phyloP scores from a whole-genome alignment of 2,329 filamentous ascomycete genomes.

The Knufia fluminis region DNA sequence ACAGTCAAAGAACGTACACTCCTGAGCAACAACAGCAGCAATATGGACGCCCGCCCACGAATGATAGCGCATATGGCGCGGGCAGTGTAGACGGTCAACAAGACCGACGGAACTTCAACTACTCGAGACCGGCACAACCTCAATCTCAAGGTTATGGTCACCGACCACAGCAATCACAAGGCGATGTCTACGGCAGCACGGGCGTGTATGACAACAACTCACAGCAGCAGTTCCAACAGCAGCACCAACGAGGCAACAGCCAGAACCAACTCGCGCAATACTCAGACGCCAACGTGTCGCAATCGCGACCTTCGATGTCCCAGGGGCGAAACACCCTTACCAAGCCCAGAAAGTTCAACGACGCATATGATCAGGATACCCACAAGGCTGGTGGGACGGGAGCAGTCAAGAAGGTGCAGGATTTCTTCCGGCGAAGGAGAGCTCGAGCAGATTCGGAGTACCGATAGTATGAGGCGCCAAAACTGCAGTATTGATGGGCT shows the following conservation, averaged over 20 bases:
- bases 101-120: constrained; percentile 20
- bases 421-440: constrained; percentile 87
- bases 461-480: constrained; percentile 7
- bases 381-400: constrained; percentile 75
- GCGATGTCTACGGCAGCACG: constrained; percentile 23
- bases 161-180: constrained; percentile 3
- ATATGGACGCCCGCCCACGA: constrained; percentile 13
- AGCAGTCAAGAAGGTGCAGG: constrained; percentile 88
- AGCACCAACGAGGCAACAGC: constrained; percentile 29
- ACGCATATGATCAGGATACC: constrained; percentile 74
- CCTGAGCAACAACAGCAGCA: constrained; percentile 28
- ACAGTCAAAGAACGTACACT: constrained; percentile 28
- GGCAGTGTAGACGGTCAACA: constrained; percentile 17
- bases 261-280: constrained; percentile 26
- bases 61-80: constrained; percentile 11
- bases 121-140: constrained; percentile 20
- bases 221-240: constrained; percentile 17
- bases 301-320: constrained; percentile 36
- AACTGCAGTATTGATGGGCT: neutral
- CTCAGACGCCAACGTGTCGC: constrained; percentile 32
- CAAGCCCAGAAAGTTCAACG: constrained; percentile 75
- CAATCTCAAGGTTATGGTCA: constrained; percentile 17
- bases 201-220: constrained; percentile 18
- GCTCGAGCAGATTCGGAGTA: constrained; percentile 48
- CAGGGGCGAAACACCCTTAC: constrained; percentile 54